These are phyloP conservation scores for Chlamydomonas sphaeroides DNA, from an alignment of 139 green algal species.

Conservation along the genomic window DNA sequence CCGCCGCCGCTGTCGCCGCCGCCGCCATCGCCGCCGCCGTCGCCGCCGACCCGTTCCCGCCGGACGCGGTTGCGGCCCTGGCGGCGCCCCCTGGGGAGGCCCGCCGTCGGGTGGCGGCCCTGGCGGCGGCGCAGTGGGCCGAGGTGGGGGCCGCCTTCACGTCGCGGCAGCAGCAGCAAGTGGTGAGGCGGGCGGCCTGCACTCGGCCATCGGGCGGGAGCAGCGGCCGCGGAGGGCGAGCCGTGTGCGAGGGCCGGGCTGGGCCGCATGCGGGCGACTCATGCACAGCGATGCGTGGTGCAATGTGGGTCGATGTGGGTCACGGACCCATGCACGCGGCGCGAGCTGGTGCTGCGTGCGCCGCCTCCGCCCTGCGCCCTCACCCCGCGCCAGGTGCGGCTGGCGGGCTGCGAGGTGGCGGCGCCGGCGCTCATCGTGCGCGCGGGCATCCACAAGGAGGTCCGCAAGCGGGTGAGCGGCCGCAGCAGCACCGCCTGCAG, in stretches of 20 bases:
- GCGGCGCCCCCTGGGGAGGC: background rate
- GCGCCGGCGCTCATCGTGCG: conserved; percentile 8
- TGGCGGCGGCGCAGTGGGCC: conserved; percentile 13
- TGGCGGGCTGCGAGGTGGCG: conserved; percentile 25
- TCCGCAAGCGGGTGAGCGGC: conserved; percentile 30
- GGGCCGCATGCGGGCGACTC: no score
- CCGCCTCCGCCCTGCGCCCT: no score
- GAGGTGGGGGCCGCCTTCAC: conserved; percentile 23
- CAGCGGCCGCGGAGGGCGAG: no score
- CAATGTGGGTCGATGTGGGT: no score
- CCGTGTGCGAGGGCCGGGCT: no score
- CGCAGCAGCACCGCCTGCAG: no score
- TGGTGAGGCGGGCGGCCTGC: background rate
- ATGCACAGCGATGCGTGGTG: no score
- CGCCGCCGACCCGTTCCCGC: background rate
- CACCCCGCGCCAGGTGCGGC: conserved; percentile 1
- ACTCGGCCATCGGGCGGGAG: no score
- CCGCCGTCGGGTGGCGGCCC: background rate
- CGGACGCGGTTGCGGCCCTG: no score
- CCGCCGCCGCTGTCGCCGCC: background rate
- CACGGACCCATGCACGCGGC: no score
- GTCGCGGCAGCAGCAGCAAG: conserved; percentile 8
- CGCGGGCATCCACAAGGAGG: conserved; percentile 33
- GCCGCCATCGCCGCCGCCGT: background rate
- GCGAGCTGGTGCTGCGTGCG: no score